A percentile compares a stretch with the other conserved stretches of the same genome.
Evolutionary conservation across 352 stramenopile species (phyloP).

Genomic region (Globisporangium polare): DNA sequence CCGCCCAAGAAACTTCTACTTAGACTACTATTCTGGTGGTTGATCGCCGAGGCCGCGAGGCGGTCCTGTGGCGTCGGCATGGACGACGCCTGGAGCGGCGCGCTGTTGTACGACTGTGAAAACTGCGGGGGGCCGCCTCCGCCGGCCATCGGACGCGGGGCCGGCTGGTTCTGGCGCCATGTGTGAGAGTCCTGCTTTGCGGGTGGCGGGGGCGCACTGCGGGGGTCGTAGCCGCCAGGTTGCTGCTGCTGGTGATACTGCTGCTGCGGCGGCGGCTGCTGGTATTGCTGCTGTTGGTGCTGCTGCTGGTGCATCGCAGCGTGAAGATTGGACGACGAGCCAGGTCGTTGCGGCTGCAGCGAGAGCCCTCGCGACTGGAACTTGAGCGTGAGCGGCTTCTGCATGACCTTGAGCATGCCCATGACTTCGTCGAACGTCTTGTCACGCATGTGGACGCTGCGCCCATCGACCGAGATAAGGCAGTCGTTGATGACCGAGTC

Average conservation of each 20-base stretch:
- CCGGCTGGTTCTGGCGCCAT: conserved; percentile 53
- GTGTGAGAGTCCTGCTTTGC: conserved; percentile 49
- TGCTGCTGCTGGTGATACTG: conserved; percentile 8
- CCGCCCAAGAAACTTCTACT: conserved; percentile 50
- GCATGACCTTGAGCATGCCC: conserved; percentile 84
- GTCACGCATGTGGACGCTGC: conserved; percentile 72
- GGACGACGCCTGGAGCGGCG: conserved; percentile 20
- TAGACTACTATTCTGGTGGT: conserved; percentile 54
- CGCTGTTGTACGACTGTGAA: conserved; percentile 37
- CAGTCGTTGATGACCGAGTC: conserved; percentile 71
- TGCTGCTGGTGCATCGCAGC: conserved; percentile 8
- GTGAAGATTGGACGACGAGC: conserved; percentile 20
- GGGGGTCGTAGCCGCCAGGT: conserved; percentile 23
- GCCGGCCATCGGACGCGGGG: conserved; percentile 14
- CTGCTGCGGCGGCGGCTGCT: no score
- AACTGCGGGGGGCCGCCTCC: conserved; percentile 9
- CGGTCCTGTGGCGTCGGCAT: conserved; percentile 14
- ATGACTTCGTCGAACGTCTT: conserved; percentile 88
- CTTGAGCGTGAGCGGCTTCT: conserved; percentile 81
- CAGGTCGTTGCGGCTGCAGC: conserved; percentile 17
- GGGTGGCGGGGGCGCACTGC: conserved; percentile 4
- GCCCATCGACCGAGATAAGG: conserved; percentile 76
- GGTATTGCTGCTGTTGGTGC: conserved; percentile 7
- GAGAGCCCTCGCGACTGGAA: conserved; percentile 51
- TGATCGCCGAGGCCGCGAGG: conserved; percentile 16